Evolutionary conservation across 768 basidiomycete species (phyloP), one percentile per base, ranked within the genome.

Genomic region (Xanthoconium purpureum): DNA sequence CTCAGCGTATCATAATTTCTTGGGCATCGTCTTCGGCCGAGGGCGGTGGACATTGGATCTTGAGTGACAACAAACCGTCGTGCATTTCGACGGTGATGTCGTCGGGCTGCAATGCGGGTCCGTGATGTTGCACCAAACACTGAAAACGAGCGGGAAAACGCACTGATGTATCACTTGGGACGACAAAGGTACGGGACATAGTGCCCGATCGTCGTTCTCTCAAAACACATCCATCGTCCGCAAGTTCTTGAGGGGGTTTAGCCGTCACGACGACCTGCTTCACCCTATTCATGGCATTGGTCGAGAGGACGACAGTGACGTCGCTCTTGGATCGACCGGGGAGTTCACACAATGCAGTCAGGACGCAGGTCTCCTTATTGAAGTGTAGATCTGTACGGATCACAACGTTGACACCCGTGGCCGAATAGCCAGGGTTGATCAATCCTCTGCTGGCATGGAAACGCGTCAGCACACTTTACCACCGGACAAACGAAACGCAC

Each of bases 311-410:
- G 71, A 89, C 75, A 57, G 71, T 78, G 50, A 90, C 62, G 63
- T 88, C 83, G 58, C 69, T 68, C 58, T 75, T 80, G 65, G 78
- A 79, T 66, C 88, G 74, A 42, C 88, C 88, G 5, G 88, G 88
- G 32, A 89, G 74, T 71, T 89, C 87, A 65, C 88, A 79, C 72
- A 83, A 76, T 50, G 82, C 84, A 55, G 77, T 78, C 63, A 88
- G 72, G 38, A 76, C 65, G 67, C 77, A 76, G 49, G 77, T 80
- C 35, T 76, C 74, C 37, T 67, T 61, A 65, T 84, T 78, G 73
- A 82, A 86, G 65, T 80, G 76, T 50, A 84, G 71, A 71, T 89
- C 88, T 32, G 82, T 75, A 62, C 84, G 82, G 58, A 87, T 82
- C 59, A 75, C 65, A 63, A 78, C 77, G n/a, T 62, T 72, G 40